phyloP scores from a whole-genome alignment of 352 stramenopile genomes.

The Globisporangium irregulare region DNA sequence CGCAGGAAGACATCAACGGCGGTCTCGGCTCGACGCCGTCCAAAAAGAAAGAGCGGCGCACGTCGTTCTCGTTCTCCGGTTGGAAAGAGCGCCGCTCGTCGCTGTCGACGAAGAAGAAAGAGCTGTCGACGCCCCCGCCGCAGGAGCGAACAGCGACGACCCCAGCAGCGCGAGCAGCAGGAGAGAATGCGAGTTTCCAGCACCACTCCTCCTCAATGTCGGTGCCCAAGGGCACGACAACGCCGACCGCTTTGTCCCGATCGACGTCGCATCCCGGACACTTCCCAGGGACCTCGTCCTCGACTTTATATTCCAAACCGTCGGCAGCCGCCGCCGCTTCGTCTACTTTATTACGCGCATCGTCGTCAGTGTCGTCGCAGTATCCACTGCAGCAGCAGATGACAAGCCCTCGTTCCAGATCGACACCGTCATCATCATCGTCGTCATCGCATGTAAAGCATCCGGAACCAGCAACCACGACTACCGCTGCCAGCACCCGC shows the following conservation, averaged over 20 bases:
- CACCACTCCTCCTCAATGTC: neutral
- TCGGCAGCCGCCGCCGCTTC: neutral
- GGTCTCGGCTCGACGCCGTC: neutral
- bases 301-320: neutral
- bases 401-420: neutral
- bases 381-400: neutral
- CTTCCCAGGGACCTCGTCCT: slow-evolving; percentile 2
- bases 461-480: neutral
- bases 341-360: slow-evolving; percentile 5
- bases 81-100: slow-evolving; percentile 41
- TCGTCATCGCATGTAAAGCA: neutral
- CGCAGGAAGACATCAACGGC: slow-evolving; percentile 17
- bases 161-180: neutral
- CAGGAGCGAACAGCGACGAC: neutral
- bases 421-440: neutral
- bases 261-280: slow-evolving; percentile 17
- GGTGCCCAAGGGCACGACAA: slow-evolving; percentile 14
- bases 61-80: slow-evolving; percentile 52
- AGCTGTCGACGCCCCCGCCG: slow-evolving; percentile 7
- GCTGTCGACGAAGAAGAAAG: slow-evolving; percentile 25
- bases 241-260: slow-evolving; percentile 13
- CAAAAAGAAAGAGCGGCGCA: slow-evolving; percentile 47
- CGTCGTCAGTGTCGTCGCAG: neutral
- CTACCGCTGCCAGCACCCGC: neutral
- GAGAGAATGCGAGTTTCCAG: neutral